Evolutionary conservation across 805 yeast genomes (phyloP), one percentile per base, ranked within the genome.

Genomic region (Ogataea methanolica): DNA sequence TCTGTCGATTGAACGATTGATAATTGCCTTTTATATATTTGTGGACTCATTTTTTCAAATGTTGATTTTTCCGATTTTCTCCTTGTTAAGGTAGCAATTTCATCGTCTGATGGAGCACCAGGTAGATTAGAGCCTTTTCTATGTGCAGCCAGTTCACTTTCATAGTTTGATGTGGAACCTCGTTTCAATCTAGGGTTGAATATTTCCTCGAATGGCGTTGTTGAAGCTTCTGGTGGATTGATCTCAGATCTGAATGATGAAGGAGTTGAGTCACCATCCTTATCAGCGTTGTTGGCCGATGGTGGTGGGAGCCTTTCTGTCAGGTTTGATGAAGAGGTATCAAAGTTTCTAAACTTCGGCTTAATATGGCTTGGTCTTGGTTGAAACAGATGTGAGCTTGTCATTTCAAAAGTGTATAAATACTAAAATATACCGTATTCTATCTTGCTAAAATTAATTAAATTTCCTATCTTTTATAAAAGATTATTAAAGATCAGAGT

Each of bases 11-110:
- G 5, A 2, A 29, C 15, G 23, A 52, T 17, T 3, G 58, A 57
- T 34, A 52, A 43, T 5, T 50, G 53, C 36, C 65, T 50, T 39
- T 49, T 53, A 37, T 53, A 58, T 4, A 31, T 34, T 43, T 60
- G 62, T 11, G 62, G 55, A 4, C 52, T 51, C 63, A 59, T 59
- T 39, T 47, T 49, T 19, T 55, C 53, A 41, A 47, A 58, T 5
- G 57, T 37, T 5, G 52, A 33, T 44, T 51, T 49, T 36, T 59
- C 60, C 0, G 62, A 53, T 26, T 55, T 41, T 26, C 57, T 45
- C 39, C 65, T 49, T 33, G 48, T 35, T 26, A 49, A 40, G 23
- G 50, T 46, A 22, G 38, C 26, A 12, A 21, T 38, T 11, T 50
- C 49, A 22, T 33, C 34, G 36, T 54, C 54, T 6, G 31, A 26